phyloP scores from a whole-genome alignment of 495 filamentous ascomycete species.

The Cercophora sp. region DNA sequence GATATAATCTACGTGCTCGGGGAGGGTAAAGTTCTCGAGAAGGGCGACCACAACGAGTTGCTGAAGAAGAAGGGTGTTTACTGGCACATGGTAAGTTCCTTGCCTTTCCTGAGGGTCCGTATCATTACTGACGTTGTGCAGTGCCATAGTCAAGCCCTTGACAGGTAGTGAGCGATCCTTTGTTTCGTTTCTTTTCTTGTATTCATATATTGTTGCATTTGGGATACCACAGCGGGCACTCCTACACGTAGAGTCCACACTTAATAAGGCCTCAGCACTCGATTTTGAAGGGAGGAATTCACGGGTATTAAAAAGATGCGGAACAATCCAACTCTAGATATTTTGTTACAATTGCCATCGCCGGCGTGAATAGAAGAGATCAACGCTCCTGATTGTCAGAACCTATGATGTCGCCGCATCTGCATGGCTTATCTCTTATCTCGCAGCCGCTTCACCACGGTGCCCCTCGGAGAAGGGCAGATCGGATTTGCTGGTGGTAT shows the following conservation, averaged over 20 bases:
- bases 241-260: no score
- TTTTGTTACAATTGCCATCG: neutral
- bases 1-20: conserved; percentile 53
- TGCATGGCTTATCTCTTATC: conserved; percentile 12
- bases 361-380: neutral
- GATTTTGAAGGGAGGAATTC: no score
- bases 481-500: neutral
- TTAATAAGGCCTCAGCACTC: no score
- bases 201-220: no score
- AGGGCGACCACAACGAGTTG: conserved; percentile 49
- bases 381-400: neutral
- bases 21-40: conserved; percentile 49
- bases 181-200: no score
- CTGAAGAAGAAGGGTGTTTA: conserved; percentile 46
- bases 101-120: neutral
- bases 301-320: no score
- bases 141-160: conserved; percentile 40
- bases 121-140: conserved; percentile 16
- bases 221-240: no score
- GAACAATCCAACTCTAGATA: neutral
- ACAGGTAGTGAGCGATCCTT: conserved; percentile 27
- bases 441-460: neutral
- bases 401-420: no score
- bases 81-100: conserved; percentile 35
- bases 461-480: conserved; percentile 9